A percentile compares a stretch with the other conserved stretches of the same genome.
phyloP scores from a whole-genome alignment of 2,329 filamentous ascomycete genomes.

The Fusarium odoratissimum region DNA sequence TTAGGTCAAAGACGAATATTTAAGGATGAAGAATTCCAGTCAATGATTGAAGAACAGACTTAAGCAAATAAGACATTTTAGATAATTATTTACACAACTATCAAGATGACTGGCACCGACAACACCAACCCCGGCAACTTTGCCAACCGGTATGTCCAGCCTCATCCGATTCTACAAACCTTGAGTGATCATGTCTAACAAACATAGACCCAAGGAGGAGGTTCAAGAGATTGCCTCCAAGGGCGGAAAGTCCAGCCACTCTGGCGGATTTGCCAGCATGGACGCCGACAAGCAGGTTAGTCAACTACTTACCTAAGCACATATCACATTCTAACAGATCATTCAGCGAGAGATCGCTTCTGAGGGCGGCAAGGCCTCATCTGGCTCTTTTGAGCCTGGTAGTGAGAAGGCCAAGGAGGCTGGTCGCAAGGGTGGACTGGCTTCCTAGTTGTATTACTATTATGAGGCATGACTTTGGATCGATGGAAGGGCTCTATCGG shows the following conservation, averaged over 20 bases:
- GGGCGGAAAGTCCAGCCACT: slow-evolving; percentile 16
- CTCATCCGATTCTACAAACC: not conserved
- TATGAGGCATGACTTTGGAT: not conserved
- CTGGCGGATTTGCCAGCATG: too few species aligned
- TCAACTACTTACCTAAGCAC: too few species aligned
- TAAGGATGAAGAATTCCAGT: not conserved
- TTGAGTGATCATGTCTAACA: not conserved
- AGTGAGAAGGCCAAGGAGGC: slow-evolving; percentile 58
- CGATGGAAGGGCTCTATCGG: not conserved
- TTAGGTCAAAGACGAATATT: not conserved
- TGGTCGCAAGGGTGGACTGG: slow-evolving; percentile 63
- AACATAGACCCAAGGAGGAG: slow-evolving; percentile 55
- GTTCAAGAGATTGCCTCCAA: slow-evolving; percentile 57
- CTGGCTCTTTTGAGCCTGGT: too few species aligned
- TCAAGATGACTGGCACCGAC: slow-evolving; percentile 38
- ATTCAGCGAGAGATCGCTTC: too few species aligned
- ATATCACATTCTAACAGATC: too few species aligned
- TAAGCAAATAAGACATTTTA: not conserved
- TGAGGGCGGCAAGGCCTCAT: too few species aligned
- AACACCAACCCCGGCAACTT: slow-evolving; percentile 47
- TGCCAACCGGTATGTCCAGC: slow-evolving; percentile 40
- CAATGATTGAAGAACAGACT: rapidly evolving
- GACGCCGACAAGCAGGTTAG: too few species aligned
- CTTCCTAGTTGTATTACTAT: slow-evolving; percentile 3
- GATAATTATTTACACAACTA: not conserved